Evolutionary conservation across 306 rosid genomes (phyloP).

Genomic region (Casuarina cunninghamiana): DNA sequence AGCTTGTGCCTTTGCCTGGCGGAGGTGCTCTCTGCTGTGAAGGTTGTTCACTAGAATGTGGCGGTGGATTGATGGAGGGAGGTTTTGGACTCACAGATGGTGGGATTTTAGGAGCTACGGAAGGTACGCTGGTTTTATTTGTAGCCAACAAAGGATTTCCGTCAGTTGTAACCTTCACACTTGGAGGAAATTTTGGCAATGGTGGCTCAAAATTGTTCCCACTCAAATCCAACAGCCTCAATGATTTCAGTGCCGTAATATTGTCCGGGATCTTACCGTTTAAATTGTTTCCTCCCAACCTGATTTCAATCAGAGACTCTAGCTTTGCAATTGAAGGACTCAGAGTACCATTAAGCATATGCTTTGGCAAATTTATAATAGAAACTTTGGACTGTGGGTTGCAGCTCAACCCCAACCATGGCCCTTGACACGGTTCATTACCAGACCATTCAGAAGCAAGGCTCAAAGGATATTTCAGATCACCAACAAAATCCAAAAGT

Average conservation of each 20-base stretch:
- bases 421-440: slow-evolving; percentile 64
- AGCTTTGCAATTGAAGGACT: slow-evolving; percentile 72
- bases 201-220: slow-evolving; percentile 67
- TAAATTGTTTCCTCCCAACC: slow-evolving; percentile 57
- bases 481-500: slow-evolving; percentile 60
- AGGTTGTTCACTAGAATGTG: slow-evolving; percentile 26
- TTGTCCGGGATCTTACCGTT: slow-evolving; percentile 54
- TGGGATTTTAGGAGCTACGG: slow-evolving; percentile 29
- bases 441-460: slow-evolving; percentile 75
- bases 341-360: slow-evolving; percentile 55
- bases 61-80: slow-evolving; percentile 19
- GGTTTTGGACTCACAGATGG: slow-evolving; percentile 33
- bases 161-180: slow-evolving; percentile 38
- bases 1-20: slow-evolving; percentile 25
- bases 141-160: slow-evolving; percentile 56
- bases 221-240: slow-evolving; percentile 65
- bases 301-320: slow-evolving; percentile 57
- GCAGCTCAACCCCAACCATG: slow-evolving; percentile 80
- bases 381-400: slow-evolving; percentile 49
- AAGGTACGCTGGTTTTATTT: slow-evolving; percentile 36
- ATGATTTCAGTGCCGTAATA: slow-evolving; percentile 44
- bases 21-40: slow-evolving; percentile 26
- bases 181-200: slow-evolving; percentile 50
- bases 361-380: slow-evolving; percentile 63
- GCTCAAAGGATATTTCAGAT: slow-evolving; percentile 55